Conservation (phyloP, 352 stramenopile species). For the Phytophthora colocasiae region DNA sequence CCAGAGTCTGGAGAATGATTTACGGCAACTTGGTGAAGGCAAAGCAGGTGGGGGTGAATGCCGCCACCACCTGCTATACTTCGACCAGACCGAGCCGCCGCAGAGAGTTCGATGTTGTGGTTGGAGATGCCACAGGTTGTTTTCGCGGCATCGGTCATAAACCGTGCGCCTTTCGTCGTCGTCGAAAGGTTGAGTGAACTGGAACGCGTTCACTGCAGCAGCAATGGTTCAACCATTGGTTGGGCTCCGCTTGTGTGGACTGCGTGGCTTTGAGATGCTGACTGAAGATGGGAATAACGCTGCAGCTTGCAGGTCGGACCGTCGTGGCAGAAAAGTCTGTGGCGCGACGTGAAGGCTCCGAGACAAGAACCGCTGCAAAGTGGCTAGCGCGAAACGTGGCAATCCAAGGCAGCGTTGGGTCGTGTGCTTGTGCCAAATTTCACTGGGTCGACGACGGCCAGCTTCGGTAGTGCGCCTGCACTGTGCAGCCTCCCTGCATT, state of each 20-base stretch:
- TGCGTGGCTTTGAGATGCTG: conserved; percentile 1
- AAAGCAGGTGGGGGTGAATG: background rate
- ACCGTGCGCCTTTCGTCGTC: conserved; percentile 4
- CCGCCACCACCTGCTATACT: conserved; percentile 9
- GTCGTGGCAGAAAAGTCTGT: conserved; percentile 26
- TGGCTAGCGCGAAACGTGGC: background rate
- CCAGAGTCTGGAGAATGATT: too few relatives aligned
- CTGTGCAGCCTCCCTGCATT: background rate
- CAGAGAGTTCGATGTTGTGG: background rate
- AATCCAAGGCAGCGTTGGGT: background rate
- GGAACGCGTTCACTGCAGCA: background rate
- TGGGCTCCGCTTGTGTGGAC: background rate
- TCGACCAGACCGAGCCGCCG: conserved; percentile 6
- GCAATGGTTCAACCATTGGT: background rate
- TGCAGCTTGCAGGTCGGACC: conserved; percentile 15
- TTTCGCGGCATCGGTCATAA: conserved; percentile 8
- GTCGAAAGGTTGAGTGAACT: background rate
- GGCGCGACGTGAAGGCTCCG: conserved; percentile 2
- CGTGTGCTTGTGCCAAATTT: conserved; percentile 5
- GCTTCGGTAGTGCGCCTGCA: background rate
- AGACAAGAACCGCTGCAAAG: conserved; percentile 5
- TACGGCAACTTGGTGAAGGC: too few relatives aligned
- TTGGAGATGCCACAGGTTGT: conserved; percentile 4
- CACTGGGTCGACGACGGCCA: background rate
- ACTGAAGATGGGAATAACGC: conserved; percentile 19